phyloP scores from a whole-genome alignment of 352 stramenopile species.

The Globisporangium mamillatum region DNA sequence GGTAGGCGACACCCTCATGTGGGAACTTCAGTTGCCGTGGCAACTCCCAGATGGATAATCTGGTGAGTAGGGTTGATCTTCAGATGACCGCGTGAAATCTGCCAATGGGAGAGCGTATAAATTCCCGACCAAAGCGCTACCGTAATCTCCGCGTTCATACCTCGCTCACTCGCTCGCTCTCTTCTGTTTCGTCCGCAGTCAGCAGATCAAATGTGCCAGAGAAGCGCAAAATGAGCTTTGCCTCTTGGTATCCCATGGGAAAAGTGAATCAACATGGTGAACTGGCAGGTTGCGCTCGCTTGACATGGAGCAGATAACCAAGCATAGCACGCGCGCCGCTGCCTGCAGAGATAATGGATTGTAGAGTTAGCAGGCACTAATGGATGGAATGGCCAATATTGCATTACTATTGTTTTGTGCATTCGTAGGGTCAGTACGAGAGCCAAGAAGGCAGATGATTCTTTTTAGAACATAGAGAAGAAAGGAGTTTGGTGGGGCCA shows the following conservation, averaged over 20 bases:
- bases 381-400: not conserved
- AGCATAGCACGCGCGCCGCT: too few species aligned
- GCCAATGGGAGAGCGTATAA: not conserved
- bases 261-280: not conserved
- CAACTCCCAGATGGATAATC: not conserved
- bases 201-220: not conserved
- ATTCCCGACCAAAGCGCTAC: not conserved
- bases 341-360: too few species aligned
- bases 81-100: not conserved
- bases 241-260: not conserved
- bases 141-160: not conserved
- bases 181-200: not conserved
- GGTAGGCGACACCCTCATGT: not conserved
- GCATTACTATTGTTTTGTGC: not conserved
- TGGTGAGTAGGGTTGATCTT: conserved; percentile 8
- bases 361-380: not conserved
- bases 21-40: conserved; percentile 8
- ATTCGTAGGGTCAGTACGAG: not conserved
- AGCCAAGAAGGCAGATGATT: not conserved
- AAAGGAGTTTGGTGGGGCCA: not conserved
- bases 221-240: not conserved
- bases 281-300: not conserved
- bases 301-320: too few species aligned
- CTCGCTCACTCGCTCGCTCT: too few species aligned
- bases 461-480: too few species aligned